Percentiles rank a stretch among this genome's conserved stretches.
Evolutionary conservation across 148 eudicot species (phyloP).

Genomic region (Vaccinium macrocarpon): DNA sequence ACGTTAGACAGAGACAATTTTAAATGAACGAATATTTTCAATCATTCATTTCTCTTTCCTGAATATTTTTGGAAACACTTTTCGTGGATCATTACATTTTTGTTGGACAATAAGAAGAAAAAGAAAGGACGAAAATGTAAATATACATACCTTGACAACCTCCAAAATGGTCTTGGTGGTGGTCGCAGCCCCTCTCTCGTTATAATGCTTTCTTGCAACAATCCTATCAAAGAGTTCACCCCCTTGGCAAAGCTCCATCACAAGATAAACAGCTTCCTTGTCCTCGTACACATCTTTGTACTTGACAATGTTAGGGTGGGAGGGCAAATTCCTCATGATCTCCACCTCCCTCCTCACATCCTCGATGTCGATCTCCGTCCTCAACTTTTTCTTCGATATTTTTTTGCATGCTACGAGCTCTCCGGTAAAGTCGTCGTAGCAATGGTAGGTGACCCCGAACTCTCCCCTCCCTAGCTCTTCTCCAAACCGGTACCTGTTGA

Average conservation of each 20-base stretch:
- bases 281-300: slow-evolving; percentile 70
- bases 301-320: slow-evolving; percentile 54
- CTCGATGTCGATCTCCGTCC: slow-evolving; percentile 59
- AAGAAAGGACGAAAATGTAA: not conserved
- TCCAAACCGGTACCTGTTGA: slow-evolving; percentile 43
- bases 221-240: slow-evolving; percentile 76
- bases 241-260: slow-evolving; percentile 72
- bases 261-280: slow-evolving; percentile 57
- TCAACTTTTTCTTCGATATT: slow-evolving; percentile 64
- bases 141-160: slow-evolving; percentile 56
- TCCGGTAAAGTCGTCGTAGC: slow-evolving; percentile 43
- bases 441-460: slow-evolving; percentile 60
- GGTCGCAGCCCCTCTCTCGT: slow-evolving; percentile 67
- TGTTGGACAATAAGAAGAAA: too few species aligned
- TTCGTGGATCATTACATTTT: too few species aligned
- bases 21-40: too few species aligned
- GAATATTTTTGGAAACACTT: too few species aligned
- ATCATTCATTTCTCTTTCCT: too few species aligned
- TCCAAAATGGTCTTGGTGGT: slow-evolving; percentile 58
- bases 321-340: slow-evolving; percentile 64
- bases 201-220: slow-evolving; percentile 67
- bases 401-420: slow-evolving; percentile 56
- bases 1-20: too few species aligned
- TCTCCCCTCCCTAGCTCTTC: slow-evolving; percentile 66
- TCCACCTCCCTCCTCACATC: slow-evolving; percentile 70